Percentiles rank a stretch among this genome's conserved stretches.
These are phyloP conservation scores for Holtermannia corniformis DNA, from an alignment of 768 basidiomycete genomes.

Conservation along the genomic window DNA sequence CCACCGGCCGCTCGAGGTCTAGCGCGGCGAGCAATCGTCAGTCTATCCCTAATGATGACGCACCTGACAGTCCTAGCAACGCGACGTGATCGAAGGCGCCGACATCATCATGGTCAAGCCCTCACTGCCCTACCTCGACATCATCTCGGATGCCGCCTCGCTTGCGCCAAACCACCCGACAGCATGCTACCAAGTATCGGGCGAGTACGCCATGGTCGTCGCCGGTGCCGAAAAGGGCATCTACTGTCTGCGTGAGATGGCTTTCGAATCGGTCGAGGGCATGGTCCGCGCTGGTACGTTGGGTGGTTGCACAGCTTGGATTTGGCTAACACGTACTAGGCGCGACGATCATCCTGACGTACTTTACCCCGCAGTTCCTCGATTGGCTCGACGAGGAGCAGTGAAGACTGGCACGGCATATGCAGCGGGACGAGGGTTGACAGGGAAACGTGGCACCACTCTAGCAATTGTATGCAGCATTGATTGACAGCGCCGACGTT, in stretches of 20 bases:
- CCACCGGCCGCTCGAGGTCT: constrained; percentile 80
- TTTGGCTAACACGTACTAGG: constrained; percentile 47
- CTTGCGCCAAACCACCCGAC: constrained; percentile 78
- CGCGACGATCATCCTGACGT: constrained; percentile 78
- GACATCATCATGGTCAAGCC: constrained; percentile 99
- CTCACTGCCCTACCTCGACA: constrained; percentile 88
- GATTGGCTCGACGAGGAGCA: constrained; percentile 46
- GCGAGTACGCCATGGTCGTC: constrained; percentile 94
- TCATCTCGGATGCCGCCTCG: constrained; percentile 76
- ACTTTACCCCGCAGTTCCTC: constrained; percentile 94
- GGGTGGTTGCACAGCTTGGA: background rate
- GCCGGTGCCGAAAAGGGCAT: constrained; percentile 89
- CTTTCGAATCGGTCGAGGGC: constrained; percentile 82
- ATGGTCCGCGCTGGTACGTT: constrained; percentile 80
- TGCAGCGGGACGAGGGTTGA: no score
- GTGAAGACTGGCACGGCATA: background rate
- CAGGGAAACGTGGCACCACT: no score
- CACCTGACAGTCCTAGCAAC: constrained; percentile 50
- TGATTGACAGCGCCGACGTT: no score
- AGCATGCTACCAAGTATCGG: constrained; percentile 90
- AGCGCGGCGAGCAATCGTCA: constrained; percentile 82
- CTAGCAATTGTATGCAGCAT: no score
- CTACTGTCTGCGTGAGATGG: constrained; percentile 86
- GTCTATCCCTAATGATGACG: constrained; percentile 35
- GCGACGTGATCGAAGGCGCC: constrained; percentile 82